Percentiles rank a stretch among this genome's conserved stretches.
Conservation (phyloP, 306 rosid genomes). For the Vachellia pachyceras region DNA sequence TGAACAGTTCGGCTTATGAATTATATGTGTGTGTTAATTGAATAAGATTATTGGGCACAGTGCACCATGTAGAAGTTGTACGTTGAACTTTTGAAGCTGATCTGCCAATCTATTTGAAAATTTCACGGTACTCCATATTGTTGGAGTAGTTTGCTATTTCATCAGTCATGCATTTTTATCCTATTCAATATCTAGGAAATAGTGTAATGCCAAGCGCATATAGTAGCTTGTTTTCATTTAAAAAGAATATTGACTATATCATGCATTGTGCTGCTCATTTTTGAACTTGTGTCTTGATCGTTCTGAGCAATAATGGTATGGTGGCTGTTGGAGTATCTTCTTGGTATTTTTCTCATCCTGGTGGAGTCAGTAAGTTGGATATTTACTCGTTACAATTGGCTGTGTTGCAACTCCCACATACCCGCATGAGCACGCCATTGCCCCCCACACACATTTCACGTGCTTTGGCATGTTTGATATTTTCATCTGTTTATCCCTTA, state of each 20-base stretch:
- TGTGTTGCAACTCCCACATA: background rate
- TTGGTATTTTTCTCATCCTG: conserved; percentile 7
- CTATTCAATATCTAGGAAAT: background rate
- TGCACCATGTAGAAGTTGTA: background rate
- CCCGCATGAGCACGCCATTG: background rate
- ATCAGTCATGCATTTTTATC: background rate
- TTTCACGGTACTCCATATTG: background rate
- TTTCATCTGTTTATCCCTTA: conserved; percentile 5
- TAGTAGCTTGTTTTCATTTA: background rate
- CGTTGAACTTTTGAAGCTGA: background rate
- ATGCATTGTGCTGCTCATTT: background rate
- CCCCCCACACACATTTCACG: no score
- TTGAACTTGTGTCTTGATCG: conserved; percentile 13
- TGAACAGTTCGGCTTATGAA: background rate
- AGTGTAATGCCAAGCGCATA: background rate
- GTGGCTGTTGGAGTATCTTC: conserved; percentile 21
- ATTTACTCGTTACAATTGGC: conserved; percentile 2
- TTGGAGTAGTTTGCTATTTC: background rate
- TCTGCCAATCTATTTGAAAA: background rate
- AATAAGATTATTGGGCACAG: conserved; percentile 9
- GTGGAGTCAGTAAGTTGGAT: background rate
- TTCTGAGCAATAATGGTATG: background rate
- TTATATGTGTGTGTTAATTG: background rate
- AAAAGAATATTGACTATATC: background rate
- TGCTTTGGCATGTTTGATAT: background rate